A percentile compares a stretch with the other conserved stretches of the same genome.
Conservation (phyloP, 1,284 basidiomycete species). For the Heterobasidion occidentale region DNA sequence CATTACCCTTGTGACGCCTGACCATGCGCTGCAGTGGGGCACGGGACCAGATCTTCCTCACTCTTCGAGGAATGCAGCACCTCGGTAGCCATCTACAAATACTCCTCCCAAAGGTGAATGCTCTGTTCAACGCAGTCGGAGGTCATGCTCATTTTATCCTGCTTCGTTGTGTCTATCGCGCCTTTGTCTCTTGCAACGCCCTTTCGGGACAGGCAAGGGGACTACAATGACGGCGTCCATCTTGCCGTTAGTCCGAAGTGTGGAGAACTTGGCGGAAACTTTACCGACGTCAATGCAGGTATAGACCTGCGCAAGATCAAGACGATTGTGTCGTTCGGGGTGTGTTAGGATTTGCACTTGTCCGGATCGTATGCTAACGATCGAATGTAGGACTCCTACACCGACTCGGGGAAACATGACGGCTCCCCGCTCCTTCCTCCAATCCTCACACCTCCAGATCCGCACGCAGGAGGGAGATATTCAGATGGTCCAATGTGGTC, state of each 20-base stretch:
- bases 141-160: background rate
- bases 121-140: background rate
- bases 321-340: slow-evolving; percentile 33
- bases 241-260: slow-evolving; percentile 29
- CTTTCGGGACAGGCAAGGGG: background rate
- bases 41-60: too few relatives aligned
- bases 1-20: too few relatives aligned
- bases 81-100: background rate
- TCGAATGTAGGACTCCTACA: slow-evolving; percentile 23
- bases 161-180: background rate
- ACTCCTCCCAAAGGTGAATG: background rate
- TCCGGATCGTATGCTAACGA: background rate
- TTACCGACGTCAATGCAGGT: slow-evolving; percentile 30
- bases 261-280: slow-evolving; percentile 21
- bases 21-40: too few relatives aligned
- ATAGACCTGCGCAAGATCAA: slow-evolving; percentile 21
- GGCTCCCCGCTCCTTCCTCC: slow-evolving; percentile 24
- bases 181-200: background rate
- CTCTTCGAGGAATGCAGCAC: too few relatives aligned
- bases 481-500: slow-evolving; percentile 29
- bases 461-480: slow-evolving; percentile 21
- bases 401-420: slow-evolving; percentile 24
- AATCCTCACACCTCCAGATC: slow-evolving; percentile 21
- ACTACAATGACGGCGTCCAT: slow-evolving; percentile 20
- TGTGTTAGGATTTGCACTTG: slow-evolving; percentile 17